Conservation (phyloP, 495 filamentous ascomycete genomes). For the Paragyromitra xinjiangensis region DNA sequence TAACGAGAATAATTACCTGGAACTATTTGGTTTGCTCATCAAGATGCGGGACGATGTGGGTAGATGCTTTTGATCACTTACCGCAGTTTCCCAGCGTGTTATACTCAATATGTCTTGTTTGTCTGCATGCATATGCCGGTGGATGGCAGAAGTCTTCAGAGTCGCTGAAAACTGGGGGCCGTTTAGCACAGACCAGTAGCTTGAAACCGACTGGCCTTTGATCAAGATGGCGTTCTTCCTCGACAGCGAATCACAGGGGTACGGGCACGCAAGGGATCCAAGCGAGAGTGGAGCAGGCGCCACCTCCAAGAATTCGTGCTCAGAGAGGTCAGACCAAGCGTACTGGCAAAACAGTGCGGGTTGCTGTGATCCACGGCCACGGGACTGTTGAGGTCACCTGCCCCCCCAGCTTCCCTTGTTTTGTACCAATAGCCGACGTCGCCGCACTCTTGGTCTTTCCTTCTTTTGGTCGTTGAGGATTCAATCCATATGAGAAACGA, state of each 20-base stretch:
- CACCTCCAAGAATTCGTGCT: conserved; percentile 30
- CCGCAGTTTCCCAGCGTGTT: conserved; percentile 30
- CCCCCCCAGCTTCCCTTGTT: conserved; percentile 35
- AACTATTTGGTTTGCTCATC: conserved; percentile 48
- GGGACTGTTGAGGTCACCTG: conserved; percentile 54
- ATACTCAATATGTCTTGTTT: conserved; percentile 22
- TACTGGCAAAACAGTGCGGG: conserved; percentile 33
- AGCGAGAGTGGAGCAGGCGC: conserved; percentile 37
- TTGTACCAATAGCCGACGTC: conserved; percentile 44
- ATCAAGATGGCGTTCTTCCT: conserved; percentile 29
- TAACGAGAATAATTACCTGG: conserved; percentile 18
- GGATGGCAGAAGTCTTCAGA: conserved; percentile 50
- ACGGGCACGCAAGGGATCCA: conserved; percentile 16
- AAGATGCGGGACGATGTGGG: conserved; percentile 52
- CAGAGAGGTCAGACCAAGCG: conserved; percentile 38
- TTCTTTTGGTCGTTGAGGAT: conserved; percentile 16
- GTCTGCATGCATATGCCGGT: conserved; percentile 49
- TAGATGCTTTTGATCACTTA: conserved; percentile 53
- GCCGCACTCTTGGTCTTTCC: conserved; percentile 40
- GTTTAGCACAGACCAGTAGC: conserved; percentile 41
- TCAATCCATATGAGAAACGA: conserved; percentile 46
- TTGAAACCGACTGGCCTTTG: conserved; percentile 38
- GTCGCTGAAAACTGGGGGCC: conserved; percentile 46
- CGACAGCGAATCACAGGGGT: conserved; percentile 26
- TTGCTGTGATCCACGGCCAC: conserved; percentile 51